Evolutionary conservation across 2,329 filamentous ascomycete species (phyloP).

Genomic region (Lachnellula arida): DNA sequence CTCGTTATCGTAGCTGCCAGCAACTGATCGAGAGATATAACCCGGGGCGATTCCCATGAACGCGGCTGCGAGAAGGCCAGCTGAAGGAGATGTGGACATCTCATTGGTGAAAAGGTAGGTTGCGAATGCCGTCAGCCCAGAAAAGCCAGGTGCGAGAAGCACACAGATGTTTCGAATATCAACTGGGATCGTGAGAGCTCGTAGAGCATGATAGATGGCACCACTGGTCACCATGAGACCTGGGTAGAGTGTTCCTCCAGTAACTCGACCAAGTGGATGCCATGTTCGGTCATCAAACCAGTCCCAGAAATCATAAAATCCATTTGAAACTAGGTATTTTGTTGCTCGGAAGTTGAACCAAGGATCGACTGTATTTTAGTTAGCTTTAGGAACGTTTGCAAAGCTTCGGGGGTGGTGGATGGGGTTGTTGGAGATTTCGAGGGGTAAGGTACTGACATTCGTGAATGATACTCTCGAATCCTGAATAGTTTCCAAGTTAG

Average conservation of each 20-base stretch:
- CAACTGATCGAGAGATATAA: constrained; percentile 96
- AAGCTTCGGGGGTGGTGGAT: constrained; percentile 22
- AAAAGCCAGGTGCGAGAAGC: constrained; percentile 89
- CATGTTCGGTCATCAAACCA: constrained; percentile 99
- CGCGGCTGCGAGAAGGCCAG: constrained; percentile 84
- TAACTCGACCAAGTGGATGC: constrained; percentile 97
- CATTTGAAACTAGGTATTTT: constrained; percentile 94
- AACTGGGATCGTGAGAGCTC: constrained; percentile 82
- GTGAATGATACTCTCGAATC: constrained; percentile 99
- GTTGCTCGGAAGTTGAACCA: constrained; percentile 99
- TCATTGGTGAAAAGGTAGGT: constrained; percentile 95
- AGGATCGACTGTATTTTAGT: constrained; percentile 70
- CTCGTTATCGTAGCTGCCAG: constrained; percentile 98
- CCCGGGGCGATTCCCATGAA: constrained; percentile 98
- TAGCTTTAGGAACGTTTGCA: constrained; percentile 29
- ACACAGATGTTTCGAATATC: constrained; percentile 99
- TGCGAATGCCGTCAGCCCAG: constrained; percentile 86
- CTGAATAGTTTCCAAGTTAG: constrained; percentile 42
- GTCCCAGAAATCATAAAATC: constrained; percentile 99
- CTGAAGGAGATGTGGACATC: constrained; percentile 93
- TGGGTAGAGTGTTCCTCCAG: constrained; percentile 96
- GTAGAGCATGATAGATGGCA: constrained; percentile 89
- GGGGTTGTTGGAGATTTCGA: constrained; percentile 13
- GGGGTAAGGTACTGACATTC: constrained; percentile 68
- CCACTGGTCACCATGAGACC: constrained; percentile 99